Percentiles rank a stretch among this genome's conserved stretches.
phyloP scores from a whole-genome alignment of 2,329 filamentous ascomycete species.

The Alternaria arbusti region DNA sequence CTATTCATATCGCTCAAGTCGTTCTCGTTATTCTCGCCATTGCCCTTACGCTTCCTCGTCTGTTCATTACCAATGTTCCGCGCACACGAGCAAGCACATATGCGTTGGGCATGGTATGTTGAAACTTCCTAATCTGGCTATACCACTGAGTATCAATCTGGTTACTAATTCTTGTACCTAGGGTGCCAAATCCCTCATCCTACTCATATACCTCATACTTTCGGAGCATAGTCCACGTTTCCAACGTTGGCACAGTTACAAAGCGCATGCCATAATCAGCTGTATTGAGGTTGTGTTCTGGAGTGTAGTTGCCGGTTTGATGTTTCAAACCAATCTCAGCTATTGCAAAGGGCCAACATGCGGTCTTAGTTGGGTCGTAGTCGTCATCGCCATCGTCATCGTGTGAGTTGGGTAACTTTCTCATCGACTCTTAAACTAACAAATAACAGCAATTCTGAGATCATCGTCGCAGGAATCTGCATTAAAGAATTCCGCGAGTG shows the following conservation, averaged over 20 bases:
- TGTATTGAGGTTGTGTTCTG: slow-evolving; percentile 54
- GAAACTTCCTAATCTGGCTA: not conserved
- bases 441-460: not conserved
- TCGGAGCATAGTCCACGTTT: slow-evolving; percentile 45
- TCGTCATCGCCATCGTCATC: slow-evolving; percentile 19
- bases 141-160: not conserved
- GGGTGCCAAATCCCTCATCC: slow-evolving; percentile 51
- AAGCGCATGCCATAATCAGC: slow-evolving; percentile 53
- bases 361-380: slow-evolving; percentile 28
- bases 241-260: slow-evolving; percentile 49
- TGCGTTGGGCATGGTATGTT: slow-evolving; percentile 29
- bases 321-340: slow-evolving; percentile 24
- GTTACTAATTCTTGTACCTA: slow-evolving; percentile 1
- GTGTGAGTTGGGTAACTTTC: slow-evolving; percentile 6
- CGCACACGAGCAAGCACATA: slow-evolving; percentile 28
- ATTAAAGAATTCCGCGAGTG: not conserved
- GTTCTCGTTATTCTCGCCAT: slow-evolving; percentile 18
- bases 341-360: slow-evolving; percentile 24
- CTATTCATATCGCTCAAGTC: slow-evolving; percentile 18
- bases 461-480: not conserved
- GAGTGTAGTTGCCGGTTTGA: slow-evolving; percentile 45
- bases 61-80: slow-evolving; percentile 31
- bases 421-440: not conserved
- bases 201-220: slow-evolving; percentile 52
- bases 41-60: slow-evolving; percentile 22